Percentiles rank a stretch among this genome's conserved stretches.
phyloP scores from a whole-genome alignment of 768 basidiomycete species.

The Suillus paluster region DNA sequence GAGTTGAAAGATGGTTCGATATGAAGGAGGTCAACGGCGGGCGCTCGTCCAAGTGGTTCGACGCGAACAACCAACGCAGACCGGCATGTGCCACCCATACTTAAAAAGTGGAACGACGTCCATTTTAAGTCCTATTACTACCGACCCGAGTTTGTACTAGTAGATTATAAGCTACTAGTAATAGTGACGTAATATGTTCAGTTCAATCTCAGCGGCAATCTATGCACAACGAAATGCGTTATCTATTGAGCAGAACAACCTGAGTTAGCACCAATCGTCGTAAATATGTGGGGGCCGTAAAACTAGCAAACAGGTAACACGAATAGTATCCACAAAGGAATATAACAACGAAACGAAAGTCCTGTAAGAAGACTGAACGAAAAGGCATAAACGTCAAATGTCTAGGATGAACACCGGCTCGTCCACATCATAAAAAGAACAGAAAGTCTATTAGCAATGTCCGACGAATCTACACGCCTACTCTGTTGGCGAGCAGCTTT shows the following conservation, averaged over 20 bases:
- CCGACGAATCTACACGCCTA: slow-evolving; percentile 5
- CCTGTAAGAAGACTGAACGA: background rate
- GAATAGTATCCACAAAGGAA: background rate
- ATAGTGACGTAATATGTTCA: too few relatives aligned
- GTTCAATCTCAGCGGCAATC: slow-evolving; percentile 9
- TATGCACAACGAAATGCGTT: background rate
- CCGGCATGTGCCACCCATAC: background rate
- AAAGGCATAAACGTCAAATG: background rate
- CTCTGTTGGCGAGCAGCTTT: slow-evolving; percentile 18
- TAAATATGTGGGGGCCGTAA: background rate
- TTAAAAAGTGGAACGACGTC: slow-evolving; percentile 14
- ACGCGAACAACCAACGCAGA: background rate
- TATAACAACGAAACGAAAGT: background rate
- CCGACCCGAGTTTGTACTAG: slow-evolving; percentile 4
- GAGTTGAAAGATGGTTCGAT: background rate
- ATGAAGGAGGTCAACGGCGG: background rate
- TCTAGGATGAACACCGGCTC: background rate
- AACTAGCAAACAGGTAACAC: background rate
- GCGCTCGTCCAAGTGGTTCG: background rate
- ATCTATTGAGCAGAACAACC: background rate
- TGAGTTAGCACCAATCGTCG: background rate
- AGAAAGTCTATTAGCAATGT: background rate
- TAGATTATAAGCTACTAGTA: too few relatives aligned
- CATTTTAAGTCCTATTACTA: slow-evolving; percentile 1
- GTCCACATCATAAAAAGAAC: background rate